Conservation (phyloP, 345 rosid species). For the Theobroma cacao region DNA sequence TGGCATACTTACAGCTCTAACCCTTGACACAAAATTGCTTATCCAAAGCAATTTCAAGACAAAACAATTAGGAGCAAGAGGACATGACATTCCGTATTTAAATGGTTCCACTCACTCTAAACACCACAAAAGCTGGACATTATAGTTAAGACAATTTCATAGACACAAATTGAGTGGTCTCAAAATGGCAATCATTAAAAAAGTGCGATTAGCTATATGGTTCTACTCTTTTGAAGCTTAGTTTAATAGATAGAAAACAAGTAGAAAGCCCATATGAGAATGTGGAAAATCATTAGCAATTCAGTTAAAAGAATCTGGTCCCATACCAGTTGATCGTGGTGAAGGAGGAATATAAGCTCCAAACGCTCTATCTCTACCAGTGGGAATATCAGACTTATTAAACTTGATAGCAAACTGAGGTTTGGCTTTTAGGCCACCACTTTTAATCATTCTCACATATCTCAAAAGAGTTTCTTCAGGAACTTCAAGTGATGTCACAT, state of each 20-base stretch:
- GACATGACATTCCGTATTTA: background rate
- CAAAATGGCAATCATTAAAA: background rate
- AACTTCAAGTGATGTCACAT: slow-evolving; percentile 69
- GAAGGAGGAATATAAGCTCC: slow-evolving; percentile 72
- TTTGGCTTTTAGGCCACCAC: slow-evolving; percentile 75
- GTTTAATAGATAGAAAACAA: background rate
- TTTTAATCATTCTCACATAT: slow-evolving; percentile 79
- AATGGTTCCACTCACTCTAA: background rate
- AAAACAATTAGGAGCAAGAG: background rate
- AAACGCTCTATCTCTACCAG: slow-evolving; percentile 53
- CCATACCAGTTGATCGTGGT: slow-evolving; percentile 71
- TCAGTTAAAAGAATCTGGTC: background rate
- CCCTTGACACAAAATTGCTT: background rate
- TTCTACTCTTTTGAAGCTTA: background rate
- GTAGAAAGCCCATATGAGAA: background rate
- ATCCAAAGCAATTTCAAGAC: background rate
- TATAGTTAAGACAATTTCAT: background rate
- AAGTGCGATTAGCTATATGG: background rate
- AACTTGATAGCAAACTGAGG: slow-evolving; percentile 76
- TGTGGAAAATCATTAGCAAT: background rate
- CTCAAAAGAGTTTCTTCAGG: slow-evolving; percentile 87
- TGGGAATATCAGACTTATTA: slow-evolving; percentile 74
- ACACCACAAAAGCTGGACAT: background rate
- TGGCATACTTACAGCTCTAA: background rate
- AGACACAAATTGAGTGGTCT: background rate